Evolutionary conservation across 1,284 basidiomycete genomes (phyloP).

Genomic region (Marasmius fiardii): DNA sequence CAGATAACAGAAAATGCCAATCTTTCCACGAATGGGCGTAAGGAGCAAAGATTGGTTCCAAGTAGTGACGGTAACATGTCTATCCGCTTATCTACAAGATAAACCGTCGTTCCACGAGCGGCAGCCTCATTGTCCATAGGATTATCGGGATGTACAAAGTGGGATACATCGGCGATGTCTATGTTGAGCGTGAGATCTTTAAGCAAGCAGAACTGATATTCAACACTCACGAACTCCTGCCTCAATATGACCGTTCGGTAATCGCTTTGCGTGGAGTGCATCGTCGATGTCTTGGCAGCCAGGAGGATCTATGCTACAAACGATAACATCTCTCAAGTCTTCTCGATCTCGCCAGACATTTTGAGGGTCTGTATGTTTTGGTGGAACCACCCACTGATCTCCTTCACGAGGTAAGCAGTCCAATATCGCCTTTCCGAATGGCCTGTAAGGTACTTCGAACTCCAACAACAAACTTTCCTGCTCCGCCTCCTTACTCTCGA

Average conservation of each 20-base stretch:
- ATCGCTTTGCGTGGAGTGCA: constrained; percentile 87
- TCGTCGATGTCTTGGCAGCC: constrained; percentile 99
- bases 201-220: not conserved
- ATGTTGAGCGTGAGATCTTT: not conserved
- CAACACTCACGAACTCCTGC: constrained; percentile 90
- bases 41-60: constrained; percentile 95
- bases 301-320: constrained; percentile 98
- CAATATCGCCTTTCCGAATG: constrained; percentile 93
- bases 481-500: constrained; percentile 94
- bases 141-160: constrained; percentile 93
- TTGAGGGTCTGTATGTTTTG: constrained; percentile 49
- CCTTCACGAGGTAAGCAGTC: constrained; percentile 91
- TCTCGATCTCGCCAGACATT: constrained; percentile 83
- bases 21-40: constrained; percentile 91
- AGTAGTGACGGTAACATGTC: constrained; percentile 97
- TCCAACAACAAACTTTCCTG: constrained; percentile 94
- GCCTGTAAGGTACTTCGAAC: constrained; percentile 95
- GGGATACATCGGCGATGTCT: constrained; percentile 99
- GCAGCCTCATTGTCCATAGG: constrained; percentile 98
- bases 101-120: constrained; percentile 94
- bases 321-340: constrained; percentile 83
- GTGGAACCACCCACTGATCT: constrained; percentile 91
- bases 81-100: constrained; percentile 97
- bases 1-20: constrained; percentile 96
- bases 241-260: constrained; percentile 95